Percentiles rank a stretch among this genome's conserved stretches.
Evolutionary conservation across 495 filamentous ascomycete genomes (phyloP).

Genomic region (Talaromyces thailandensis): DNA sequence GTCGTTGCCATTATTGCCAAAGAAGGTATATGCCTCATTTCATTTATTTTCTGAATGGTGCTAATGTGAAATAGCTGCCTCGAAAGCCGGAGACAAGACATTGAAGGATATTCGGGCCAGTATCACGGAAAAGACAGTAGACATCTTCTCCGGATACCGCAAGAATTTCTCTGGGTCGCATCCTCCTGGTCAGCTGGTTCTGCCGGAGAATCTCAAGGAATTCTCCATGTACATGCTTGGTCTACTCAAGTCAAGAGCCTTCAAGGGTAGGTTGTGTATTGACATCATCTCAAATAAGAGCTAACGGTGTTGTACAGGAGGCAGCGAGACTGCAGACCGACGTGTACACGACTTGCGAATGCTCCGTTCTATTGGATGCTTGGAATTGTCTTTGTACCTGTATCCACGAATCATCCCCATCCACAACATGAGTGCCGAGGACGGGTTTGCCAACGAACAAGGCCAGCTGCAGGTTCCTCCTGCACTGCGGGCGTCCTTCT

Average conservation of each 20-base stretch:
- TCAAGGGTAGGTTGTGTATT: conserved; percentile 56
- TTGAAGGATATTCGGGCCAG: conserved; percentile 82
- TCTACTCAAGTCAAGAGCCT: conserved; percentile 81
- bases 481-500: conserved; percentile 73
- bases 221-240: conserved; percentile 96
- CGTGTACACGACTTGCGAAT: conserved; percentile 85
- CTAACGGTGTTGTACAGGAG: conserved; percentile 29
- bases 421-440: conserved; percentile 66
- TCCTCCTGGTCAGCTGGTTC: conserved; percentile 85
- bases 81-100: conserved; percentile 67
- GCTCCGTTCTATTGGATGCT: conserved; percentile 75
- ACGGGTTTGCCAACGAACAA: conserved; percentile 83
- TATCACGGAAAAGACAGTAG: conserved; percentile 86
- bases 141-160: conserved; percentile 87
- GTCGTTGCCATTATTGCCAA: conserved; percentile 82
- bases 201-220: conserved; percentile 94
- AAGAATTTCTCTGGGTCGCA: conserved; percentile 82
- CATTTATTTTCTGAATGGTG: not conserved
- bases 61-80: conserved; percentile 44
- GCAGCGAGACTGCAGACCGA: conserved; percentile 84
- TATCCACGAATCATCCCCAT: conserved; percentile 90
- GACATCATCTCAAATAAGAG: not conserved
- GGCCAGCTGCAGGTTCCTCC: conserved; percentile 71
- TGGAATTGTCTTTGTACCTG: conserved; percentile 84
- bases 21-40: conserved; percentile 45